These are phyloP conservation scores for Hibiscus mutabilis DNA, from an alignment of 345 rosid genomes.

Conservation along the genomic window DNA sequence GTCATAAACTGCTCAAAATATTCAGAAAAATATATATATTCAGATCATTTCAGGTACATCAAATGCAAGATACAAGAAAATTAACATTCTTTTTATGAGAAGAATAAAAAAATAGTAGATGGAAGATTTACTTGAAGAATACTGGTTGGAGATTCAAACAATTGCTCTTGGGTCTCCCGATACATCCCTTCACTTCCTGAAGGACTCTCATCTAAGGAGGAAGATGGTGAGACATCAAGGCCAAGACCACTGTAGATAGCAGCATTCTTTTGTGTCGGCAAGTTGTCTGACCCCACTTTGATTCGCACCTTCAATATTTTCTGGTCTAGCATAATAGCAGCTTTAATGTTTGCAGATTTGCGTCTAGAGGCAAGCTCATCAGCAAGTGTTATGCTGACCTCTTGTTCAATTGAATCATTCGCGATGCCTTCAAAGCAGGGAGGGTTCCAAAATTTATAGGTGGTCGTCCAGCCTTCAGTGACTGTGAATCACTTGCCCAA, in stretches of 20 bases:
- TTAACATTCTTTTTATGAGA: background rate
- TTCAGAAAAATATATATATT: background rate
- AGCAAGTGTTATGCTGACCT: constrained; percentile 27
- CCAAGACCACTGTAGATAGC: constrained; percentile 68
- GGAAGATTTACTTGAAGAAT: constrained; percentile 57
- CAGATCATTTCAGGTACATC: constrained; percentile 15
- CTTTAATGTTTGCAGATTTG: background rate
- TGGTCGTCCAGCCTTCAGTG: constrained; percentile 40
- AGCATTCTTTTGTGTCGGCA: constrained; percentile 56
- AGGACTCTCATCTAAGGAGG: constrained; percentile 62
- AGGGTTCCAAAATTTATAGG: constrained; percentile 20
- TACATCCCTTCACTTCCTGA: constrained; percentile 62
- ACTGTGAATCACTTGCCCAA: constrained; percentile 33
- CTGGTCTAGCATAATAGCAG: constrained; percentile 39
- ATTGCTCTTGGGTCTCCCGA: constrained; percentile 36
- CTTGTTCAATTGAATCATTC: constrained; percentile 35
- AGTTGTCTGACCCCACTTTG: constrained; percentile 79
- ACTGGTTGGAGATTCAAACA: constrained; percentile 53
- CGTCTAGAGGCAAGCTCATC: constrained; percentile 10
- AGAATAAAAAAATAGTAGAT: constrained; percentile 18
- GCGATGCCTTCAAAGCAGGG: background rate
- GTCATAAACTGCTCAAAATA: background rate
- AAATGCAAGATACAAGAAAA: constrained; percentile 1
- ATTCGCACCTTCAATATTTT: constrained; percentile 70
- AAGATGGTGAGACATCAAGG: constrained; percentile 68